Conservation (phyloP, 2,329 filamentous ascomycete genomes). For the Epichloe elymi region DNA sequence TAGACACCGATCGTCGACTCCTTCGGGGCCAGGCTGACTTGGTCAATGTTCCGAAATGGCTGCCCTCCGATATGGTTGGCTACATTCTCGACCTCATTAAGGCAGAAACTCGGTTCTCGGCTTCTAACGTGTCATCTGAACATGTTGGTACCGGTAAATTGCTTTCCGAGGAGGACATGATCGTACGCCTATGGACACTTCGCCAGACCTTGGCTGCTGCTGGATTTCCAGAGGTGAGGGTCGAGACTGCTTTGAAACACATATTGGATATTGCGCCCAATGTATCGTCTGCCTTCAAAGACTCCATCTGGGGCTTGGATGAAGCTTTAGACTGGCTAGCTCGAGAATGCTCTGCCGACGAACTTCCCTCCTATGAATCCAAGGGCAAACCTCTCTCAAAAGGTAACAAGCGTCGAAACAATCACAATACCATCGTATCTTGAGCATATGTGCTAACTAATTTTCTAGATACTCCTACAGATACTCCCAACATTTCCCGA, state of each 20-base stretch:
- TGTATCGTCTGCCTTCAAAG: conserved; percentile 41
- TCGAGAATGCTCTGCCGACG: conserved; percentile 54
- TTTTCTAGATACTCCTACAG: conserved; percentile 32
- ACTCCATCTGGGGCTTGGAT: conserved; percentile 71
- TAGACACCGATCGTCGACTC: conserved; percentile 76
- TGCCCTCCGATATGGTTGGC: conserved; percentile 66
- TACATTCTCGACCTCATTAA: conserved; percentile 62
- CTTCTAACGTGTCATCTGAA: conserved; percentile 36
- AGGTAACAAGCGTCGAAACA: conserved; percentile 14
- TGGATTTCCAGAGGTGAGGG: conserved; percentile 51
- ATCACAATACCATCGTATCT: background rate
- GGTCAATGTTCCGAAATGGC: conserved; percentile 63
- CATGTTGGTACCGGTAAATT: conserved; percentile 34
- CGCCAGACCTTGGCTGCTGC: conserved; percentile 57
- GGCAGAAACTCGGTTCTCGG: conserved; percentile 47
- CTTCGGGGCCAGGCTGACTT: conserved; percentile 66
- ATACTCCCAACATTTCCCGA: conserved; percentile 37
- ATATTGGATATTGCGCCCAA: conserved; percentile 55
- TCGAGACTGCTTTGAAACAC: conserved; percentile 51
- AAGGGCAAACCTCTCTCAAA: conserved; percentile 24
- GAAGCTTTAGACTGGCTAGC: conserved; percentile 86
- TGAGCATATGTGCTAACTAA: conserved; percentile 3
- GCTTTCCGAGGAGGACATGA: conserved; percentile 62
- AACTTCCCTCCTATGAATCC: conserved; percentile 58
- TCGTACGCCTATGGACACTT: conserved; percentile 72